Conservation (phyloP, 495 filamentous ascomycete genomes). For the Aspergillus nidulans region DNA sequence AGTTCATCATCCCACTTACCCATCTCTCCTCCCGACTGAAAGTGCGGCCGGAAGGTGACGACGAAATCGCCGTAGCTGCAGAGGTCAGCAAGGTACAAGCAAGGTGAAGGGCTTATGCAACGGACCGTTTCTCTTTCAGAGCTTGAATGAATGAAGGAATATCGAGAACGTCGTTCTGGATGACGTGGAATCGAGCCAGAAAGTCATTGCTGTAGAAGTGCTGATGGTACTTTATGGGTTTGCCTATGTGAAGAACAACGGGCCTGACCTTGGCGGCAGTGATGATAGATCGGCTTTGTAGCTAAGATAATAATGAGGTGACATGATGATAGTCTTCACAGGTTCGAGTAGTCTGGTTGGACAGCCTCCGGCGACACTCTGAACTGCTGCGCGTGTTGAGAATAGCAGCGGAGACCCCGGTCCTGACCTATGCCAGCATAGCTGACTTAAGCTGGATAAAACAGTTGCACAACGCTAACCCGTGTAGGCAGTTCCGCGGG, state of each 20-base stretch:
- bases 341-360: too few species aligned
- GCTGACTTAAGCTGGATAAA: too few species aligned
- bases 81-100: not conserved
- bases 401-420: too few species aligned
- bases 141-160: not conserved
- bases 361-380: too few species aligned
- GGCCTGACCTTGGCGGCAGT: not conserved
- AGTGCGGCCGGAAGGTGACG: not conserved
- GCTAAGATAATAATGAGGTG: too few species aligned
- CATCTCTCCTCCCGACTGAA: constrained; percentile 1
- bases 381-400: too few species aligned
- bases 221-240: not conserved
- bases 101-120: not conserved
- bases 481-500: too few species aligned
- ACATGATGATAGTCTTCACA: too few species aligned
- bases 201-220: not conserved
- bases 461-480: too few species aligned
- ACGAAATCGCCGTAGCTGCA: not conserved
- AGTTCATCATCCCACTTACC: constrained; percentile 1
- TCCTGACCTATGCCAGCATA: too few species aligned
- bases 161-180: not conserved
- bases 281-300: too few species aligned
- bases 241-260: not conserved
- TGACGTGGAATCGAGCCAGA: not conserved
- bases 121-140: not conserved